Conservation (phyloP, 1,284 basidiomycete genomes). For the Apiotrichum domesticum region DNA sequence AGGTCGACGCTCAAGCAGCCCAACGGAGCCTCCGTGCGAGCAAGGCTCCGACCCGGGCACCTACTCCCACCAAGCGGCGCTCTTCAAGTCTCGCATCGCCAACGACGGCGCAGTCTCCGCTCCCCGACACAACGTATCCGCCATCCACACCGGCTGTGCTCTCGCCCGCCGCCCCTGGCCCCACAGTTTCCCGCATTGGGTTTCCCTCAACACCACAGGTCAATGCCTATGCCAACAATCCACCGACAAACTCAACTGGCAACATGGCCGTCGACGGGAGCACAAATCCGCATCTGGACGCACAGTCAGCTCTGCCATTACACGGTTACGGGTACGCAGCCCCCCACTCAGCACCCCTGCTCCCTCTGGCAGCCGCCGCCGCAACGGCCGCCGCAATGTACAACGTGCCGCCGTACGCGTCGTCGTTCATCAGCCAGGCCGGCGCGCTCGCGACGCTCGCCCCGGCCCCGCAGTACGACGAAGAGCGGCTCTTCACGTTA, state of each 20-base stretch:
- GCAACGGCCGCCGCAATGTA: no score
- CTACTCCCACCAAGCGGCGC: not conserved
- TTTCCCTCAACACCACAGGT: no score
- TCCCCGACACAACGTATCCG: not conserved
- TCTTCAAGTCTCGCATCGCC: not conserved
- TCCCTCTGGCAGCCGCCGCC: no score
- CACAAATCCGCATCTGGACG: no score
- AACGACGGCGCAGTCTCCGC: not conserved
- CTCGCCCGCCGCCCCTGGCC: not conserved
- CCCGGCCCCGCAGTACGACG: conserved; percentile 3
- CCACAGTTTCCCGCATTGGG: not conserved
- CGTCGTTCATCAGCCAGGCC: not conserved
- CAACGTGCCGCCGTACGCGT: no score
- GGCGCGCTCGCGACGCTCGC: conserved; percentile 9
- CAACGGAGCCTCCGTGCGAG: not conserved
- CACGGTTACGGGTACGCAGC: no score
- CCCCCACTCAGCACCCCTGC: no score
- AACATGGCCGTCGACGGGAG: not conserved
- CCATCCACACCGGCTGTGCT: not conserved
- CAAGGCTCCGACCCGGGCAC: not conserved
- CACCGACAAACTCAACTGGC: not conserved
- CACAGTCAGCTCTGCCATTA: no score
- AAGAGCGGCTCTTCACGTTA: conserved; percentile 8
- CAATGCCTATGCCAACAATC: not conserved
- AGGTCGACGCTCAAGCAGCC: conserved; percentile 5